Conservation (phyloP, 768 basidiomycete species). For the Pisolithus sp. region DNA sequence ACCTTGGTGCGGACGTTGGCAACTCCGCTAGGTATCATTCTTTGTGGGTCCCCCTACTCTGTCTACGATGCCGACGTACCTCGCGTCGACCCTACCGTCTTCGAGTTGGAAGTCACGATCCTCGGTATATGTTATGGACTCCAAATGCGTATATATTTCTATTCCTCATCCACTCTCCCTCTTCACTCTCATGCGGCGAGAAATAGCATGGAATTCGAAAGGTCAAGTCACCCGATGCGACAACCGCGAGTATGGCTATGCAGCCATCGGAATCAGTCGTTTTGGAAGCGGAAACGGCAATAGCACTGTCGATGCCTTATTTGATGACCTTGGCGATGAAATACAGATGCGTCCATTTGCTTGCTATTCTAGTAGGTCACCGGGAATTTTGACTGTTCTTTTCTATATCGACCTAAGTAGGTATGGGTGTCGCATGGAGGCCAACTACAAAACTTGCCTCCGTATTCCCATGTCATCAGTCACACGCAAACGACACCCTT, state of each 20-base stretch:
- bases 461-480: constrained; percentile 83
- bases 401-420: constrained; percentile 36
- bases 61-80: constrained; percentile 92
- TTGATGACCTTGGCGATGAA: constrained; percentile 80
- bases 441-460: constrained; percentile 76
- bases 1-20: neutral
- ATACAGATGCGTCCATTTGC: constrained; percentile 58
- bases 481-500: constrained; percentile 82
- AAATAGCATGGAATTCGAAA: constrained; percentile 84
- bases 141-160: constrained; percentile 49
- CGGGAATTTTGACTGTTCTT: neutral
- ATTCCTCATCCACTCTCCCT: neutral
- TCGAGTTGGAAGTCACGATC: constrained; percentile 82
- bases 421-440: constrained; percentile 99
- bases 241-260: constrained; percentile 94
- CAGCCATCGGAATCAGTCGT: constrained; percentile 68
- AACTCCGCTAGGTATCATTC: constrained; percentile 66
- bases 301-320: constrained; percentile 62
- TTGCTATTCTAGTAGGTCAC: neutral
- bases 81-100: constrained; percentile 89
- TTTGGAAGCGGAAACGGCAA: constrained; percentile 42
- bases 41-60: constrained; percentile 97
- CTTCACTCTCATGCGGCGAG: constrained; percentile 40
- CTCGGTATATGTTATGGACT: constrained; percentile 97
- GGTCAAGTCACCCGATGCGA: constrained; percentile 82